Base-by-base conservation (phyloP, 2,329 filamentous ascomycete species). In the Blastomyces gilchristii region DNA sequence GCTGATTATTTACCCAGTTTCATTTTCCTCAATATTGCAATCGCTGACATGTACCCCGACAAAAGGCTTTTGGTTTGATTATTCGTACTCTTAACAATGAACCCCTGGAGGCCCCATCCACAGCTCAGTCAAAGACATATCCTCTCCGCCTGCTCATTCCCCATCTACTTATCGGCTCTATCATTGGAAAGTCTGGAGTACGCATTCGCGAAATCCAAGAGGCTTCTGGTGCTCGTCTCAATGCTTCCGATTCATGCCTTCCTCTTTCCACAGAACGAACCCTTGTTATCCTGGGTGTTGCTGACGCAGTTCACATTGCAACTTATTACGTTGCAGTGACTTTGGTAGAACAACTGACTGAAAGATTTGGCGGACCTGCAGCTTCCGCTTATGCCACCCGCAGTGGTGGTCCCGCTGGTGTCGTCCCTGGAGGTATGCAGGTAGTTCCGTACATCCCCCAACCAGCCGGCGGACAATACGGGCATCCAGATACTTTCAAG, bases 251-350 rank as follows among this genome's bases (percentile, higher is more conserved):
- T 75, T 88, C 91, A 5, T 96, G 92, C 74, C 84, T 99, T 63
- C 94, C 94, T 58, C 84, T 97, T 65, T 99, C 94, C 22, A 96
- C 91, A 64, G 94, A 99, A 79, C 90, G 94, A 58, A 97, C 94
- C n/a, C 85, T 99, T 58, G 93, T 99, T 60, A 92, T 99, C 39
- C 91, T 97, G 77, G 94, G 94, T 75, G 94, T 99, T 64, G 94
- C 94, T 62, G 94, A 99, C 79, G 93, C 94, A 64, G 93, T 99
- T 58, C 94, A 99, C 78, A 99, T 99, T 76, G 94, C 94, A 58
- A 96, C 94, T 47, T 99, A 97, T 81, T 99, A 99, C 73, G 92
- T 99, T 67, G 93, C 92, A 63, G 96, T 93, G 77, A 99, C 94
- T n/a, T 84, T 99, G 34, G 88, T 96, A 58, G 94, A 99, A 81